phyloP scores from a whole-genome alignment of 108 stramenopile species.

The Cyclotella cryptica region DNA sequence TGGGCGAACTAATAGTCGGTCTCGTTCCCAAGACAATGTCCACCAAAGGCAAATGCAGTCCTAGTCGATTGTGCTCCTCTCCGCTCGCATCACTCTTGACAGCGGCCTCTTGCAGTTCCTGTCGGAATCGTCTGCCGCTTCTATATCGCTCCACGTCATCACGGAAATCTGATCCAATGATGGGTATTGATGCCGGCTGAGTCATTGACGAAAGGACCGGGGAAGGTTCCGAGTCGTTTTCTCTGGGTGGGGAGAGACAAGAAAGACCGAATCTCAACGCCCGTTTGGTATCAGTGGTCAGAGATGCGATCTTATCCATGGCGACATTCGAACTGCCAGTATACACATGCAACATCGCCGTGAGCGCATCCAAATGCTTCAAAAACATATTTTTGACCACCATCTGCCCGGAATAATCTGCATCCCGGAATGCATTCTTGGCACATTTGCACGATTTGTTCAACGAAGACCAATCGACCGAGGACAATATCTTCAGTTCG shows the following conservation, averaged over 20 bases:
- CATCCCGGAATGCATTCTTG: constrained; percentile 40
- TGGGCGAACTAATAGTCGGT: background rate
- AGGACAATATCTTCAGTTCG: constrained; percentile 17
- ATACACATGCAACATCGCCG: constrained; percentile 18
- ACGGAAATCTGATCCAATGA: constrained; percentile 8
- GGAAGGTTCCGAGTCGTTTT: background rate
- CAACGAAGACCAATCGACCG: constrained; percentile 49
- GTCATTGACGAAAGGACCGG: background rate
- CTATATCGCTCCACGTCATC: constrained; percentile 37
- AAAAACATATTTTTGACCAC: constrained; percentile 53
- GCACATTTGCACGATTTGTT: constrained; percentile 48
- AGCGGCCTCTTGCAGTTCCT: constrained; percentile 45
- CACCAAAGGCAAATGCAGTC: constrained; percentile 37
- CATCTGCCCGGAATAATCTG: constrained; percentile 26
- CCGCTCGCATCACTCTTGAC: constrained; percentile 7
- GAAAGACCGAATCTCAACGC: constrained; percentile 43
- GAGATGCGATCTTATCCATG: constrained; percentile 21
- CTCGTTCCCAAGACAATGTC: constrained; percentile 26
- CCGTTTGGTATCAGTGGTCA: constrained; percentile 34
- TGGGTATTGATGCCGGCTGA: background rate
- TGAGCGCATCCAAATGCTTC: constrained; percentile 28
- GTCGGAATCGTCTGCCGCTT: constrained; percentile 24
- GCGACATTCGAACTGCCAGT: background rate
- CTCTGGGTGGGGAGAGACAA: constrained; percentile 21
- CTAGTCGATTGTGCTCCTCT: constrained; percentile 9